phyloP scores from a whole-genome alignment of 2,329 filamentous ascomycete genomes.

The Coniochaeta sp. region DNA sequence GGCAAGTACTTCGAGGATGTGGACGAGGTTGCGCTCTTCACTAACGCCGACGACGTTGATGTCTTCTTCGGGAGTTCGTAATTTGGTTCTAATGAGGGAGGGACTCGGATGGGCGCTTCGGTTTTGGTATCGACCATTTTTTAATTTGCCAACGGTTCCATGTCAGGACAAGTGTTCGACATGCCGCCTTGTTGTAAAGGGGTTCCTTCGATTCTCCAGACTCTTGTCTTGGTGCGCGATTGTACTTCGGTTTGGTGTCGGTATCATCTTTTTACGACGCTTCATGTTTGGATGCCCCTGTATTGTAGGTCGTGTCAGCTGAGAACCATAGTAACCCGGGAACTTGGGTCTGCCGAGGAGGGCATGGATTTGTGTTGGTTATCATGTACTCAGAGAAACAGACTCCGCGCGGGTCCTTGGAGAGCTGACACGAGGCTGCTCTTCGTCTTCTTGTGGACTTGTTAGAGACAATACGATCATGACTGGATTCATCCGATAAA shows the following conservation, averaged over 20 bases:
- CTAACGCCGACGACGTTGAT: constrained; percentile 42
- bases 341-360: neutral
- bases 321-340: neutral
- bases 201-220: no score
- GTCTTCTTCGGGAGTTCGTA: constrained; percentile 40
- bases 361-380: neutral
- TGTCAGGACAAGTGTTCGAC: no score
- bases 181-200: no score
- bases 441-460: neutral
- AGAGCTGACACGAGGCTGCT: neutral
- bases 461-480: neutral
- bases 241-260: neutral
- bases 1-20: constrained; percentile 46
- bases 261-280: neutral
- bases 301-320: constrained; percentile 2
- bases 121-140: no score
- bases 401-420: neutral
- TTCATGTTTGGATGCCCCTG: neutral
- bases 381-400: neutral
- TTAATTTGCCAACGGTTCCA: no score
- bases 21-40: constrained; percentile 42
- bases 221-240: neutral
- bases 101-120: no score
- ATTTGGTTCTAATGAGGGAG: neutral
- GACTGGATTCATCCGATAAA: neutral